Conservation (phyloP, 2,329 filamentous ascomycete genomes). For the Berkeleyomyces rouxiae region DNA sequence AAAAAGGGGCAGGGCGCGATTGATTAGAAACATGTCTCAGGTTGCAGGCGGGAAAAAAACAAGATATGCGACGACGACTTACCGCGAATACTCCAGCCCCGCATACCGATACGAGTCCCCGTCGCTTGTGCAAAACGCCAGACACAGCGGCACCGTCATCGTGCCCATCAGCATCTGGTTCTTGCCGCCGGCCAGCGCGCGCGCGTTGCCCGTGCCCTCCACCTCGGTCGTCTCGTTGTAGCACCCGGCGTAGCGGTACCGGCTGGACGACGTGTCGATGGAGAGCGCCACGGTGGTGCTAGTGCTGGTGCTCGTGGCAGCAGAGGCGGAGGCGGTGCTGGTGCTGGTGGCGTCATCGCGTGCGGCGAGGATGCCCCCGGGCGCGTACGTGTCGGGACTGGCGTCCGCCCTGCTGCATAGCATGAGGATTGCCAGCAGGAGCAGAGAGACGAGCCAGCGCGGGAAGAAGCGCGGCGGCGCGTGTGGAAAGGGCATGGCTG, state of each 20-base stretch:
- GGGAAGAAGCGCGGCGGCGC: too few species aligned
- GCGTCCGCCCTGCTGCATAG: not conserved
- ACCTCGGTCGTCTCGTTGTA: conserved; percentile 39
- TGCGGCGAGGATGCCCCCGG: too few species aligned
- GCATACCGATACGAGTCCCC: conserved; percentile 30
- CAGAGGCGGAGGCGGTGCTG: not conserved
- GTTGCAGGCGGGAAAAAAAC: not conserved
- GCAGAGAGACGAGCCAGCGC: too few species aligned
- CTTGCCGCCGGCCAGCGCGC: conserved; percentile 31
- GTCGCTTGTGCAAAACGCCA: conserved; percentile 31
- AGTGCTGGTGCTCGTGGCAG: not conserved
- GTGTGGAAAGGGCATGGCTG: too few species aligned
- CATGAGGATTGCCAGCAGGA: too few species aligned
- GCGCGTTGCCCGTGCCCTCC: conserved; percentile 24
- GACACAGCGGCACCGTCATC: conserved; percentile 37
- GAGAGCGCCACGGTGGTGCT: conserved; percentile 10
- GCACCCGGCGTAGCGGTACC: conserved; percentile 39
- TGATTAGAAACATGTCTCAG: not conserved
- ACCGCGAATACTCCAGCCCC: conserved; percentile 37
- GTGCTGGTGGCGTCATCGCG: too few species aligned
- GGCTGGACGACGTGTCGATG: conserved; percentile 22
- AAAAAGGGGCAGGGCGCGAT: not conserved
- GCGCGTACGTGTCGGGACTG: not conserved
- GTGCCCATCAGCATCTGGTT: conserved; percentile 25
- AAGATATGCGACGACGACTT: conserved; percentile 15